Evolutionary conservation across 2,329 filamentous ascomycete species (phyloP), one percentile per base, ranked within the genome.

Genomic region (Escovopsis sp.): DNA sequence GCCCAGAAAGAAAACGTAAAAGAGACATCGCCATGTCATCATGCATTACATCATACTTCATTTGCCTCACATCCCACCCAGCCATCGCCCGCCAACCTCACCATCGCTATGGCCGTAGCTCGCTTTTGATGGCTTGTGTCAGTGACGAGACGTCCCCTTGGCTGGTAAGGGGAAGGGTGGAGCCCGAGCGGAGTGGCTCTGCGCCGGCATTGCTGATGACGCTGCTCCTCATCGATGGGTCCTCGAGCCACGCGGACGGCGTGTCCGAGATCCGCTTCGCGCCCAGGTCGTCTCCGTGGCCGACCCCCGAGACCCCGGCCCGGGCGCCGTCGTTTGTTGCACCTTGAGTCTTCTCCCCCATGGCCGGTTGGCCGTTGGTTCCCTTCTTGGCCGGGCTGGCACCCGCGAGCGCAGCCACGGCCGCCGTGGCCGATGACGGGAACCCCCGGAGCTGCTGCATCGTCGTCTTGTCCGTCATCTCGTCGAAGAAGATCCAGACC

Each of bases 401-500:
- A 4, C 43, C 42, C 6, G 46, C 46, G 31, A 50, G 17, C 14
- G 47, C 45, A 6, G 45, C 37, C 16, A 45, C 32, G 2, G 42
- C 38, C 12, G 44, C 42, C n/a, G 40, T 37, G 1, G 43, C 42
- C 9, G 43, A 44, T 16, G 39, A 40, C 1, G 41, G 37, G 27
- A 54, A 45, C 14, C 45, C 53, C 8, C 45, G 48, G 18, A 56
- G 41, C 26, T 58, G 58, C 31, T 58, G 42, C 7, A 51, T 19
- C 1, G 50, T 38, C 1, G 52, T 47, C 39, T 51, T 51, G 13
- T 56, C 49, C 1, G 52, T 56, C 5, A 49, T 55, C 45, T 72
- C 68, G 41, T 73, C 69, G 15, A 60, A 38, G 14, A 70, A 38
- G 42, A 72, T 55, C 54, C 65, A 70, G 5, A 57, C 31, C 6